Evolutionary conservation across 2,329 filamentous ascomycete genomes (phyloP).

Genomic region (Microcyclospora pomicola): DNA sequence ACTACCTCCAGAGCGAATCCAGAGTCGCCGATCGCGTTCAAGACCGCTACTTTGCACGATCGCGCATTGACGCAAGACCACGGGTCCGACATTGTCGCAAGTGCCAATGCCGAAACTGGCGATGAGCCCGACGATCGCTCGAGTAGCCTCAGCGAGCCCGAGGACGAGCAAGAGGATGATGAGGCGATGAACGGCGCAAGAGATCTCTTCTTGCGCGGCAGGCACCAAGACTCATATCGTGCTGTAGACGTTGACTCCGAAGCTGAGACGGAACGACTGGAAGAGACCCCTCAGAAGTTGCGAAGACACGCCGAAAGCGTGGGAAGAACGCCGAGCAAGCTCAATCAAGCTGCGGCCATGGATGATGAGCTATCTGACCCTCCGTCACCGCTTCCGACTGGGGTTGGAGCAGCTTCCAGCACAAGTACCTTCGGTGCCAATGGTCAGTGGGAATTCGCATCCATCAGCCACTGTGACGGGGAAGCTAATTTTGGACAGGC

Average conservation of each 20-base stretch:
- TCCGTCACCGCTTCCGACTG: conserved; percentile 18
- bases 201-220: too few relatives aligned
- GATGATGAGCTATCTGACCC: conserved; percentile 29
- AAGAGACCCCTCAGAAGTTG: conserved; percentile 42
- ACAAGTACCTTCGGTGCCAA: conserved; percentile 17
- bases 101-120: conserved; percentile 9
- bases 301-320: conserved; percentile 29
- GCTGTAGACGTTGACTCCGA: conserved; percentile 52
- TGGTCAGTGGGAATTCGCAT: conserved; percentile 8
- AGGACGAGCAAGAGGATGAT: conserved; percentile 48
- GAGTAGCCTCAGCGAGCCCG: conserved; percentile 86
- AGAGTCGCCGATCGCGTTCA: conserved; percentile 14
- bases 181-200: neutral
- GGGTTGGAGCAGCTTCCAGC: conserved; percentile 18
- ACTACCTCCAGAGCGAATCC: conserved; percentile 15
- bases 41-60: conserved; percentile 5
- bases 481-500: conserved; percentile 8
- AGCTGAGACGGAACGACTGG: conserved; percentile 86
- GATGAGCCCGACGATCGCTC: conserved; percentile 41
- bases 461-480: neutral
- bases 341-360: conserved; percentile 44
- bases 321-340: conserved; percentile 63
- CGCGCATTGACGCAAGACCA: conserved; percentile 1
- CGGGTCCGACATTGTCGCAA: conserved; percentile 2
- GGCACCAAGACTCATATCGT: too few relatives aligned